Evolutionary conservation across 2,329 filamentous ascomycete species (phyloP).

Genomic region (Colletotrichum eleusines): DNA sequence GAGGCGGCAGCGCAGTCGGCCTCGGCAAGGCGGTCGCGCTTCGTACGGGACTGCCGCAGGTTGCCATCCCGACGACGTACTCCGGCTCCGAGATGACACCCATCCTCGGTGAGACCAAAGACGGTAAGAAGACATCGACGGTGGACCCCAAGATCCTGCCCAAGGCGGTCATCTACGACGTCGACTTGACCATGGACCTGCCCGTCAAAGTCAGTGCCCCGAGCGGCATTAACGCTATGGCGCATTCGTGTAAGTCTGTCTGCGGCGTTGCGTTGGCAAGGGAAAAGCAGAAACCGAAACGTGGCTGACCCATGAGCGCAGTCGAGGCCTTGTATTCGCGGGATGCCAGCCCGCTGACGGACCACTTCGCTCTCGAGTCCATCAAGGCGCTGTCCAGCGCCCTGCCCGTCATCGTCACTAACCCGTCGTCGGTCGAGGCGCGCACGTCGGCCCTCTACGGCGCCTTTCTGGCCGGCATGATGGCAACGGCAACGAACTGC

Average conservation of each 20-base stretch:
- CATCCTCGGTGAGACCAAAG: constrained; percentile 40
- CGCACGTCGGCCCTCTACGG: constrained; percentile 48
- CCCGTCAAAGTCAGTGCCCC: constrained; percentile 35
- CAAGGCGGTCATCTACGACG: constrained; percentile 41
- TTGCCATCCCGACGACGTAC: constrained; percentile 71
- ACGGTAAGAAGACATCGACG: constrained; percentile 40
- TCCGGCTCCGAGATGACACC: constrained; percentile 72
- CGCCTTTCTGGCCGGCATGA: constrained; percentile 35
- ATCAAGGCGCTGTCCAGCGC: constrained; percentile 47
- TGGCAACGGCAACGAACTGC: constrained; percentile 32
- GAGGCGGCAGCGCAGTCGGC: constrained; percentile 72
- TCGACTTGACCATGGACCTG: constrained; percentile 39
- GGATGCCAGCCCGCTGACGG: constrained; percentile 35
- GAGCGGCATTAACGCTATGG: constrained; percentile 40
- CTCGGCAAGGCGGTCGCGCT: constrained; percentile 67
- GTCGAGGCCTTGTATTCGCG: constrained; percentile 39
- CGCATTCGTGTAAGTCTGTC: constrained; percentile 33
- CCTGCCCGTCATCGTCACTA: constrained; percentile 63
- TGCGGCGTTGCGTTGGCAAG: too few relatives aligned
- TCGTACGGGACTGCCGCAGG: constrained; percentile 66
- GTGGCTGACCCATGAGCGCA: constrained; percentile 1
- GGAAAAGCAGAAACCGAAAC: not conserved
- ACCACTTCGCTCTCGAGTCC: constrained; percentile 37
- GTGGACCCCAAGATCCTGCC: constrained; percentile 37
- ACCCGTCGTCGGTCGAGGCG: constrained; percentile 58